Evolutionary conservation across 495 filamentous ascomycete genomes (phyloP), one percentile per base, ranked within the genome.

Genomic region (Ascodesmis nigricans): DNA sequence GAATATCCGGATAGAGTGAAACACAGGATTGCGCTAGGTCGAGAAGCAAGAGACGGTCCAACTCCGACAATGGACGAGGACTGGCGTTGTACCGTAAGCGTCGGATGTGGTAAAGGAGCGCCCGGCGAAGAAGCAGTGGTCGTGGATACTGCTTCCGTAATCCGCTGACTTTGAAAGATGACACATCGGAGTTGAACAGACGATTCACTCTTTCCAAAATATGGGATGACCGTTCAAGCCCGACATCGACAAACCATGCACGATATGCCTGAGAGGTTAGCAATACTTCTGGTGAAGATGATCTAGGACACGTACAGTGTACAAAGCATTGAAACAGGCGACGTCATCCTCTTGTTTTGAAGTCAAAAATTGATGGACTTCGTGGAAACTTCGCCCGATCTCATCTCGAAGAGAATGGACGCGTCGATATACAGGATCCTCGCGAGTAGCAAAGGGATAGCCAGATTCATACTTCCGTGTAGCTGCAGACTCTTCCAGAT

Each of bases 241-340:
- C 90, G 29, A 95, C 81, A 45, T 99, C 87, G 5, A 90, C 75
- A 46, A 99, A 92, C 79, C 81, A 99, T n/a, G 75, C 81, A 10
- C 76, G 61, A 54, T 91, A 99, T 1, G 87, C 75, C 49, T 52
- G 7, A 6, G 8, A n/a, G n/a, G n/a, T n/a, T n/a, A n/a, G n/a
- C n/a, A 42, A 18, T 21, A 13, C 10, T 29, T 30, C 41, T 23
- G 35, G 33, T 36, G 36, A 33, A 33, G 10, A 33, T 38, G 10
- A 36, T 14, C 15, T 7, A 21, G 22, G 29, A 1, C n/a, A 11
- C 29, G 23, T 47, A 52, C 49, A 16, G 71, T 78, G 53, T 93
- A 99, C 7, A 99, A 53, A 16, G 82, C 68, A 21, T 76, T 90
- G 55, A 95, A 99, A 56, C 81, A 92, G 1, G 78, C 66, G 7